These are phyloP conservation scores for Ustilago tritici DNA, from an alignment of 1,284 basidiomycete genomes.

Conservation along the genomic window DNA sequence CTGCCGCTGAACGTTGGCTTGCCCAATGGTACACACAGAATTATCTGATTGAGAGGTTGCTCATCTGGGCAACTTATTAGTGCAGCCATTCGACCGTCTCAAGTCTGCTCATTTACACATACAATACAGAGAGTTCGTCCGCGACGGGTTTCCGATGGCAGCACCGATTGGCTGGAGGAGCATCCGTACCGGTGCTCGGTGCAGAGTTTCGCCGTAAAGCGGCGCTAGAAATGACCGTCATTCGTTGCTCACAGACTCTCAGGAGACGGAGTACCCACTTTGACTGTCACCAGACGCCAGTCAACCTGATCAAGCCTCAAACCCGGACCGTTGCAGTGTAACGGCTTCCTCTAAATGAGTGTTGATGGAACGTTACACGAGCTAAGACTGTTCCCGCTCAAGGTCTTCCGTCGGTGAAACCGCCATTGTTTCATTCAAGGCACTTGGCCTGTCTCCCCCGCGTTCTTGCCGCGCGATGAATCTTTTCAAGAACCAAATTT, in stretches of 20 bases:
- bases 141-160: not conserved
- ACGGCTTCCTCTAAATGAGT: not conserved
- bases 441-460: not conserved
- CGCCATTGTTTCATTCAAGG: not conserved
- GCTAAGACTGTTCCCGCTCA: not conserved
- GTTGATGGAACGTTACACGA: not conserved
- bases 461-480: slow-evolving; percentile 10
- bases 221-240: not conserved
- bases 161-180: not conserved
- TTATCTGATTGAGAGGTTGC: no score
- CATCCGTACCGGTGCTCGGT: not conserved
- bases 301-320: not conserved
- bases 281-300: not conserved
- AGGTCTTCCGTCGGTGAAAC: slow-evolving; percentile 2
- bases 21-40: not conserved
- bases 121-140: not conserved
- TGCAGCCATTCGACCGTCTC: not conserved
- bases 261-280: not conserved
- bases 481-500: not conserved
- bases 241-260: not conserved
- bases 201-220: slow-evolving; percentile 3
- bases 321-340: not conserved
- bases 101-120: not conserved
- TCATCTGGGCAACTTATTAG: no score
- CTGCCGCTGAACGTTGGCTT: no score